A percentile compares a stretch with the other conserved stretches of the same genome.
phyloP scores from a whole-genome alignment of 116 monocot genomes.

The Phalaenopsis hybrid region DNA sequence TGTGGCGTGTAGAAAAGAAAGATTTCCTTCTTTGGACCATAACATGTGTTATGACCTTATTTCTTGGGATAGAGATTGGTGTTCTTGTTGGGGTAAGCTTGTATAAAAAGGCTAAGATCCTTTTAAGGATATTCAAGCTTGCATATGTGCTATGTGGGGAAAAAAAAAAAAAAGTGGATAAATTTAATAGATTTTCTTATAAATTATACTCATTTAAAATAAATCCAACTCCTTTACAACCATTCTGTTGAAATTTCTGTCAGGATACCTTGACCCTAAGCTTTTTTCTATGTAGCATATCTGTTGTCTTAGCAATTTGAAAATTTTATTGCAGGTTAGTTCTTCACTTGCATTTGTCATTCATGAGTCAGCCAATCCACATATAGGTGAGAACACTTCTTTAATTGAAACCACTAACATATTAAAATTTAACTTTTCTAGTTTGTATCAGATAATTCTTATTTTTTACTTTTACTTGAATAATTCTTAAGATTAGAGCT shows the following conservation, averaged over 20 bases:
- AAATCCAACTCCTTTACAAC: too few relatives aligned
- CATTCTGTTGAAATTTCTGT: too few relatives aligned
- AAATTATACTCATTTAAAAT: too few relatives aligned
- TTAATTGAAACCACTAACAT: background rate
- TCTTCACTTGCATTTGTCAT: conserved; percentile 95
- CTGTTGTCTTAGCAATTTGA: background rate
- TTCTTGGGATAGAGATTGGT: conserved; percentile 93
- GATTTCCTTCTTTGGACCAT: conserved; percentile 97
- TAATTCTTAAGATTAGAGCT: too few relatives aligned
- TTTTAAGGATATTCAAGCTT: background rate
- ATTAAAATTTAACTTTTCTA: background rate
- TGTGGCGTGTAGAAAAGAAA: conserved; percentile 94
- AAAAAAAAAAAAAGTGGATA: too few relatives aligned
- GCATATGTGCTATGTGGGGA: background rate
- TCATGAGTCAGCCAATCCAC: conserved; percentile 97
- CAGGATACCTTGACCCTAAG: background rate
- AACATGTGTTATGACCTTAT: conserved; percentile 67
- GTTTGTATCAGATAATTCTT: background rate
- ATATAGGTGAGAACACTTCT: conserved; percentile 54
- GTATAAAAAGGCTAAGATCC: background rate
- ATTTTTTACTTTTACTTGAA: too few relatives aligned
- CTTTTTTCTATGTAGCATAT: background rate
- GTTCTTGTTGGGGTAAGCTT: conserved; percentile 89
- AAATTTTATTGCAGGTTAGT: conserved; percentile 46
- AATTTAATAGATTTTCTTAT: too few relatives aligned